These are phyloP conservation scores for Ammopiptanthus mongolicus DNA, from an alignment of 306 rosid genomes.

Conservation along the genomic window DNA sequence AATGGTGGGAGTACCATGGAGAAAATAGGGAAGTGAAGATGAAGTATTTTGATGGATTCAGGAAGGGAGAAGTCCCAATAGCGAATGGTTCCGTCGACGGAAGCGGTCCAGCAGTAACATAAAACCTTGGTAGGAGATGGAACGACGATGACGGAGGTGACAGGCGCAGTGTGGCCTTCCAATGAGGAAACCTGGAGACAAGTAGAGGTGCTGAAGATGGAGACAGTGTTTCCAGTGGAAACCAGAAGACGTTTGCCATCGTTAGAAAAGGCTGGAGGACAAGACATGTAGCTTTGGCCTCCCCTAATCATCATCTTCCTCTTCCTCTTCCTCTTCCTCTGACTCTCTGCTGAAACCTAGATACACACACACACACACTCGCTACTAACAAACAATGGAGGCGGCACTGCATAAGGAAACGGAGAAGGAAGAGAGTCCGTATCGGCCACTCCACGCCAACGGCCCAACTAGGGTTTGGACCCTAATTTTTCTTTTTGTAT, in stretches of 20 bases:
- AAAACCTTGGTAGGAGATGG: constrained; percentile 44
- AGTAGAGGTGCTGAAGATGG: constrained; percentile 76
- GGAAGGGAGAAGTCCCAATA: constrained; percentile 74
- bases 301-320: constrained; percentile 36
- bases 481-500: too few species aligned
- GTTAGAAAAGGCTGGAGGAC: constrained; percentile 74
- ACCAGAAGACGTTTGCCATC: constrained; percentile 71
- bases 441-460: too few species aligned
- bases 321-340: too few species aligned
- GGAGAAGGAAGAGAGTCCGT: too few species aligned
- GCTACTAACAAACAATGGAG: neutral
- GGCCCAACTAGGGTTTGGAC: too few species aligned
- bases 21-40: constrained; percentile 50
- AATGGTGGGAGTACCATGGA: constrained; percentile 50
- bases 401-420: neutral
- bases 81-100: constrained; percentile 76
- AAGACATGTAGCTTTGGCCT: constrained; percentile 64
- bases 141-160: constrained; percentile 64
- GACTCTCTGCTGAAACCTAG: too few species aligned
- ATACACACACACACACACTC: too few species aligned
- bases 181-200: constrained; percentile 49
- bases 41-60: constrained; percentile 53
- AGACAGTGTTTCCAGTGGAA: constrained; percentile 54
- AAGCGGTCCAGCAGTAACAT: constrained; percentile 78
- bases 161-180: constrained; percentile 67